phyloP scores from a whole-genome alignment of 208 protist genomes.

The Novymonas esmeraldas region DNA sequence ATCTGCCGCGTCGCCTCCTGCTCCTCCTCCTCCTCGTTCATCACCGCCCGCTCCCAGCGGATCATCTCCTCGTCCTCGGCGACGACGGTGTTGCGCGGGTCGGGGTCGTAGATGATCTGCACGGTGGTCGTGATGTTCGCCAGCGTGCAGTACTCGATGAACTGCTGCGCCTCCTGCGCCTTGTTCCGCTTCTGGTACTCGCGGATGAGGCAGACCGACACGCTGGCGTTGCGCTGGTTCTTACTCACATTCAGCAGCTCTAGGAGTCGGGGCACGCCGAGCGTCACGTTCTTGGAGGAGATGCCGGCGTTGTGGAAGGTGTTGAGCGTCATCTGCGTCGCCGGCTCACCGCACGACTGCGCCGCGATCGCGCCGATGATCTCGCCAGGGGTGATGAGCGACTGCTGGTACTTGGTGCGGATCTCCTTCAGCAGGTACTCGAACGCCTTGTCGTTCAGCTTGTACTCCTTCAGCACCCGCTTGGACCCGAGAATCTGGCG shows the following conservation, averaged over 20 bases:
- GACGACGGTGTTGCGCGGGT: slow-evolving; percentile 93
- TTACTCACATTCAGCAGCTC: slow-evolving; percentile 99
- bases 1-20: slow-evolving; percentile 28
- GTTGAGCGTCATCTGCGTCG: slow-evolving; percentile 99
- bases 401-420: slow-evolving; percentile 91
- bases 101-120: slow-evolving; percentile 98
- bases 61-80: slow-evolving; percentile 93
- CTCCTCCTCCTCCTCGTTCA: slow-evolving; percentile 56
- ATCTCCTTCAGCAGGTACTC: slow-evolving; percentile 98
- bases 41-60: slow-evolving; percentile 61
- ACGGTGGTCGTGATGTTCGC: slow-evolving; percentile 88
- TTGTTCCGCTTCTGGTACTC: slow-evolving; percentile 56
- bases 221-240: slow-evolving; percentile 95
- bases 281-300: slow-evolving; percentile 99
- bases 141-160: slow-evolving; percentile 96
- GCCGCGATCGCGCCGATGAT: slow-evolving; percentile 99
- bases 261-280: slow-evolving; percentile 99
- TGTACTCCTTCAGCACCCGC: slow-evolving; percentile 93
- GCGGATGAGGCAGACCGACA: slow-evolving; percentile 93
- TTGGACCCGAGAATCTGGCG: slow-evolving; percentile 94
- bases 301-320: slow-evolving; percentile 99
- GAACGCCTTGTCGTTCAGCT: slow-evolving; percentile 95
- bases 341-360: slow-evolving; percentile 99
- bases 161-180: slow-evolving; percentile 90
- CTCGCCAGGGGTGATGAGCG: slow-evolving; percentile 97